These are phyloP conservation scores for Picea abies DNA, from an alignment of 83 land plant species.

Conservation along the genomic window DNA sequence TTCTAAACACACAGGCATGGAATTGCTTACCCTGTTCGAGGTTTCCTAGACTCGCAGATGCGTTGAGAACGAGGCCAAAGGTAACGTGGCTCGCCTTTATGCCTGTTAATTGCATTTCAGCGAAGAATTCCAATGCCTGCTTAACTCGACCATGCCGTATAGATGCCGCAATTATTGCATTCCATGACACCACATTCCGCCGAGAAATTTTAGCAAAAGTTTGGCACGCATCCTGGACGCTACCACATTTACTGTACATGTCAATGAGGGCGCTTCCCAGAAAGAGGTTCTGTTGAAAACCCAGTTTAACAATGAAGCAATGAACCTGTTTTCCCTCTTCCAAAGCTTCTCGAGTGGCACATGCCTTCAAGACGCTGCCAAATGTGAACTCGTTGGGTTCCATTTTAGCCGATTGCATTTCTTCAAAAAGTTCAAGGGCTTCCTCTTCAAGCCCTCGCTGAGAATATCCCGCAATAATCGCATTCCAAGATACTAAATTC, in stretches of 20 bases:
- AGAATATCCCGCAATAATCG: constrained; percentile 38
- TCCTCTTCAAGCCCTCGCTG: constrained; percentile 32
- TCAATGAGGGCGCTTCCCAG: constrained; percentile 27
- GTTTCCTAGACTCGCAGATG: background rate
- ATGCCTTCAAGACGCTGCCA: constrained; percentile 20
- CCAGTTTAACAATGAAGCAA: constrained; percentile 14
- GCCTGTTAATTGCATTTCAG: constrained; percentile 10
- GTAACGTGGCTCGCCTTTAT: constrained; percentile 10
- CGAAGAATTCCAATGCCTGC: constrained; percentile 14
- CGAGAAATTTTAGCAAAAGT: constrained; percentile 14
- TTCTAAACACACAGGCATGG: constrained; percentile 1
- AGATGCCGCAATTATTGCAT: constrained; percentile 29
- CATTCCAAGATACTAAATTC: constrained; percentile 46
- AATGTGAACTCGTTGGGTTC: too few relatives aligned
- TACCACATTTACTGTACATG: constrained; percentile 27
- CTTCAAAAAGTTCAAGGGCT: constrained; percentile 34
- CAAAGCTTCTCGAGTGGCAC: constrained; percentile 12
- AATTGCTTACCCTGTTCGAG: constrained; percentile 20
- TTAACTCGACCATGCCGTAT: constrained; percentile 17
- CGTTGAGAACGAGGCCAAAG: constrained; percentile 17
- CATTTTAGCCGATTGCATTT: constrained; percentile 19
- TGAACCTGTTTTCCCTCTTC: constrained; percentile 31
- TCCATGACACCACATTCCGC: constrained; percentile 24
- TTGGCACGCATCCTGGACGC: constrained; percentile 20
- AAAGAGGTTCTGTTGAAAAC: constrained; percentile 20